Evolutionary conservation across 2,329 filamentous ascomycete genomes (phyloP).

Genomic region (Akanthomyces lecanii): DNA sequence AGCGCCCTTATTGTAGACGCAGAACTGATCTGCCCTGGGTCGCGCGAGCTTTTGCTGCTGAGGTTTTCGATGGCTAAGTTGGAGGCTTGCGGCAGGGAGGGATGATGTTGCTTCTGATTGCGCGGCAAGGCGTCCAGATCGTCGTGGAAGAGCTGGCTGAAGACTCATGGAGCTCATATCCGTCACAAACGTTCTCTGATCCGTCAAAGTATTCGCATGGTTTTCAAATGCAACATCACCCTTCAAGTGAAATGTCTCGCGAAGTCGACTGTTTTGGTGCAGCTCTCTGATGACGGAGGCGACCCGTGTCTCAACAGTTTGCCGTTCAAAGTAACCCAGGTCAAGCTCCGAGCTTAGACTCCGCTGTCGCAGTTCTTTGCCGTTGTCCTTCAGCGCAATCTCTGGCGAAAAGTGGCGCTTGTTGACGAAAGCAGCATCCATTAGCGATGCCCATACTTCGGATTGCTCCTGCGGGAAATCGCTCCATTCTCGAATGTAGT

Average conservation of each 20-base stretch:
- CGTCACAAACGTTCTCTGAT: not conserved
- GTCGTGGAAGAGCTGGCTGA: not conserved
- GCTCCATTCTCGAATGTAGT: conserved; percentile 3
- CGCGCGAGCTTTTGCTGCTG: not conserved
- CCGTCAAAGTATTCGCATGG: conserved; percentile 3
- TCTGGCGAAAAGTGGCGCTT: conserved; percentile 2
- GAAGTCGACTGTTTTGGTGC: not conserved
- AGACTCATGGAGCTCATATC: conserved; percentile 1
- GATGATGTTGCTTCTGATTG: not conserved
- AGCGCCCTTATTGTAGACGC: conserved; percentile 1
- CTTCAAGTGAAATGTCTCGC: conserved; percentile 2
- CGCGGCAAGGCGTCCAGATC: not conserved
- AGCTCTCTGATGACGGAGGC: conserved; percentile 1
- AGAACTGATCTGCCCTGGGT: conserved; percentile 3
- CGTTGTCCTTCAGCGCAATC: not conserved
- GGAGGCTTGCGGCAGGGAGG: not conserved
- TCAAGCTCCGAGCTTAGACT: conserved; percentile 11
- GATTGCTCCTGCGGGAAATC: not conserved
- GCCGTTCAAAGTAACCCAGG: conserved; percentile 8
- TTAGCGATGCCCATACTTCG: not conserved
- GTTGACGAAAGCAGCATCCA: conserved; percentile 3
- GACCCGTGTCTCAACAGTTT: conserved; percentile 8
- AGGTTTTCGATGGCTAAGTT: not conserved
- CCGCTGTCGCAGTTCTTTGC: conserved; percentile 2
- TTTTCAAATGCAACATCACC: conserved; percentile 9